Conservation (phyloP, 768 basidiomycete species). For the Auricularia heimuer region DNA sequence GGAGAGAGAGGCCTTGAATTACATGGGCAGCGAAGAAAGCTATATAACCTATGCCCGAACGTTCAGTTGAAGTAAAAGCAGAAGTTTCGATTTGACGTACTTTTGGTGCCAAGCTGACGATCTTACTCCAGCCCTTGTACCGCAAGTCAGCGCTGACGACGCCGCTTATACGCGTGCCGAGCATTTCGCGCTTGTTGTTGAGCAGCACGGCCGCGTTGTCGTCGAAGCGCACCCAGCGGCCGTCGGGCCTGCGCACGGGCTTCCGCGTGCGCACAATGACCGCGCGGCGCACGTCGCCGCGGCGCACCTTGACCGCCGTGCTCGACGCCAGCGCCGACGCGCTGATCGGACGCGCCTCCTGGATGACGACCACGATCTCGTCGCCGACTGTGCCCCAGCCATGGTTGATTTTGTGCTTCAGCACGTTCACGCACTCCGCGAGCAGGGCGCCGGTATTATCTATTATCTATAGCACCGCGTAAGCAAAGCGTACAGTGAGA, state of each 20-base stretch:
- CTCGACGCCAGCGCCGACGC: constrained; percentile 45
- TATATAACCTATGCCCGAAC: background rate
- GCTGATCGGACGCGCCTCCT: constrained; percentile 70
- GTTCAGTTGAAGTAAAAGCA: background rate
- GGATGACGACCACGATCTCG: constrained; percentile 92
- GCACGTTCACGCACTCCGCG: constrained; percentile 91
- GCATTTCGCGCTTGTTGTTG: constrained; percentile 93
- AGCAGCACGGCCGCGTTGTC: constrained; percentile 92
- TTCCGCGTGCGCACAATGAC: constrained; percentile 93
- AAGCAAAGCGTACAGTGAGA: no score
- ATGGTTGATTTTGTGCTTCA: constrained; percentile 93
- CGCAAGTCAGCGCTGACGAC: constrained; percentile 87
- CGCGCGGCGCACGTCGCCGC: constrained; percentile 91
- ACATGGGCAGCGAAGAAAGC: background rate
- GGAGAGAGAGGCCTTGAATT: background rate
- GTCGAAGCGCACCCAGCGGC: constrained; percentile 80
- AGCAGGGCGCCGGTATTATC: constrained; percentile 95
- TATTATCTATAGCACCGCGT: constrained; percentile 47
- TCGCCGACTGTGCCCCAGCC: constrained; percentile 91
- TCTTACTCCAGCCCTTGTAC: constrained; percentile 90
- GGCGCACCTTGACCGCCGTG: constrained; percentile 80
- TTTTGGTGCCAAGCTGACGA: constrained; percentile 85
- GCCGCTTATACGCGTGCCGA: constrained; percentile 90
- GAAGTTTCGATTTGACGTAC: constrained; percentile 28
- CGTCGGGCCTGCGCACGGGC: constrained; percentile 76